These are phyloP conservation scores for Orbilia blumenaviensis DNA, from an alignment of 2,329 filamentous ascomycete genomes.

Conservation along the genomic window DNA sequence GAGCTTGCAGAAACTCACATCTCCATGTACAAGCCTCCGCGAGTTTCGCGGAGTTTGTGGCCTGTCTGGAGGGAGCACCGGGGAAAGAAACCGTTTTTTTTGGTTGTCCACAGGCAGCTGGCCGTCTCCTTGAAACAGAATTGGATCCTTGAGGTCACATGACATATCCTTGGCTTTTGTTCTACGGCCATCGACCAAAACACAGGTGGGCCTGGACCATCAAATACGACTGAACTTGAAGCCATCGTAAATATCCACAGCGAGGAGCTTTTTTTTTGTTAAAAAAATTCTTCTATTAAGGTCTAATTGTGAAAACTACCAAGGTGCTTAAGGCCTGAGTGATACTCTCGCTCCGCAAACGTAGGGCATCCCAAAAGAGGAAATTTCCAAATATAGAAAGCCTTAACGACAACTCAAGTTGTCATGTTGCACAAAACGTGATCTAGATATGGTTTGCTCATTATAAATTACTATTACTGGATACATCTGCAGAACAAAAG, in stretches of 20 bases:
- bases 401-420: constrained; percentile 38
- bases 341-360: background rate
- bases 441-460: constrained; percentile 1
- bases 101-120: too few species aligned
- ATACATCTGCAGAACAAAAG: constrained; percentile 8
- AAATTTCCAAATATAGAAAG: constrained; percentile 28
- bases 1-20: background rate
- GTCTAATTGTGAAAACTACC: too few species aligned
- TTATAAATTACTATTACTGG: background rate
- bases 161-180: background rate
- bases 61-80: background rate
- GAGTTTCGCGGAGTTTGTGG: background rate
- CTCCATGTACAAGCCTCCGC: constrained; percentile 15
- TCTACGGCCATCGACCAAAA: too few species aligned
- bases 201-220: constrained; percentile 13
- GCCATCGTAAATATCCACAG: too few species aligned
- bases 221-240: too few species aligned
- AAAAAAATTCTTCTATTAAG: too few species aligned
- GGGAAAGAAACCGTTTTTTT: too few species aligned
- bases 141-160: constrained; percentile 49
- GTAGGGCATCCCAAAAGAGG: background rate
- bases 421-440: constrained; percentile 46
- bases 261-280: too few species aligned
- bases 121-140: background rate
- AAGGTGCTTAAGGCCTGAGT: too few species aligned